Evolutionary conservation across 2,329 filamentous ascomycete species (phyloP).

Genomic region (Apiospora phragmitis): DNA sequence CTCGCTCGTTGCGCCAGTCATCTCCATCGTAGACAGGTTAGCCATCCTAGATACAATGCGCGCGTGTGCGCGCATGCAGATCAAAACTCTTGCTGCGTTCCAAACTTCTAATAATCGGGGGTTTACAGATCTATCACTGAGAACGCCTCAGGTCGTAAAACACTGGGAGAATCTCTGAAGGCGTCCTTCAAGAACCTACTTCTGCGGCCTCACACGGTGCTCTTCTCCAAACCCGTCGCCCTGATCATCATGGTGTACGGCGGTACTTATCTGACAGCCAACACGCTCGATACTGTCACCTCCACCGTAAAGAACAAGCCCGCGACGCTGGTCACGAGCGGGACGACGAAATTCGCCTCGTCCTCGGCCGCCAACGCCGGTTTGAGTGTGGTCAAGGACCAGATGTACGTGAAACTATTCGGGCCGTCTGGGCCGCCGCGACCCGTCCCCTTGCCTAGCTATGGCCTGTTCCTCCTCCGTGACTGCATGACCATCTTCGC

Average conservation of each 20-base stretch:
- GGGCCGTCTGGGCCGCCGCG: constrained; percentile 57
- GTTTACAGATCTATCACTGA: constrained; percentile 70
- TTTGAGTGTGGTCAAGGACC: constrained; percentile 88
- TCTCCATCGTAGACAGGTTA: constrained; percentile 85
- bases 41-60: constrained; percentile 13
- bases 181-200: constrained; percentile 58
- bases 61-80: not conserved
- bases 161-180: constrained; percentile 60
- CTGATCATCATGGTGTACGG: constrained; percentile 78
- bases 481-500: constrained; percentile 91
- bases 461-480: constrained; percentile 75
- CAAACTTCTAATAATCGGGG: not conserved
- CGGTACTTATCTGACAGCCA: constrained; percentile 87
- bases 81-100: not conserved
- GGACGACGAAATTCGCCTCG: constrained; percentile 77
- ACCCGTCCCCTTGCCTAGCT: constrained; percentile 68
- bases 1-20: constrained; percentile 76
- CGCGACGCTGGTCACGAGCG: constrained; percentile 67
- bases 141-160: constrained; percentile 70
- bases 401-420: constrained; percentile 80
- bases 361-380: constrained; percentile 82
- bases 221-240: constrained; percentile 66
- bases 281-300: constrained; percentile 77
- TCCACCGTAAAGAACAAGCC: constrained; percentile 62
- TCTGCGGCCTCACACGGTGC: constrained; percentile 58